Percentiles rank a stretch among this genome's conserved stretches.
These are phyloP conservation scores for Lentithecium fluviatile DNA, from an alignment of 495 filamentous ascomycete genomes.

Conservation along the genomic window DNA sequence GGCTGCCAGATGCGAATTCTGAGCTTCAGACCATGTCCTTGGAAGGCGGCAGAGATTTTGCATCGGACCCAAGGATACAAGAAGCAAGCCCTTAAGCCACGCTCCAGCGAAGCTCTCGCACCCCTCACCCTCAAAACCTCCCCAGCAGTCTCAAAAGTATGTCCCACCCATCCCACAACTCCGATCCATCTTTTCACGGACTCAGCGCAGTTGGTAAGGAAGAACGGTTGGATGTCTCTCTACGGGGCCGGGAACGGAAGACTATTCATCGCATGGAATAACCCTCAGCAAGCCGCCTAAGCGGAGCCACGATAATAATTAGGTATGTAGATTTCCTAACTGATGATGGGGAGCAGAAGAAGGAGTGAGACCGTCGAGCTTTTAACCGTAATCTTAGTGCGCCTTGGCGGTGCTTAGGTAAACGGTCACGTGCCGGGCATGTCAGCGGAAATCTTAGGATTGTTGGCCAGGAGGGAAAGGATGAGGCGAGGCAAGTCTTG, in stretches of 20 bases:
- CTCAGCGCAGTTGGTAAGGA: constrained; percentile 46
- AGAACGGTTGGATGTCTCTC: constrained; percentile 44
- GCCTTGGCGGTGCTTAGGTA: constrained; percentile 8
- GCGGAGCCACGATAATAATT: constrained; percentile 50
- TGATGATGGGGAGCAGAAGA: constrained; percentile 49
- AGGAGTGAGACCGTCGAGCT: constrained; percentile 22
- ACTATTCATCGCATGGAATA: constrained; percentile 51
- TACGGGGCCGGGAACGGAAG: constrained; percentile 58
- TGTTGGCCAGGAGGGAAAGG: background rate
- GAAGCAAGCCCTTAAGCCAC: too few relatives aligned
- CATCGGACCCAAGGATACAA: too few relatives aligned
- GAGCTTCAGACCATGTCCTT: too few relatives aligned
- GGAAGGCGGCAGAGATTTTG: too few relatives aligned
- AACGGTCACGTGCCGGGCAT: background rate
- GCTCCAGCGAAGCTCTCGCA: too few relatives aligned
- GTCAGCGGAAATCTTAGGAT: background rate
- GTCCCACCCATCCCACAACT: constrained; percentile 56
- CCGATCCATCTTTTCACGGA: constrained; percentile 47
- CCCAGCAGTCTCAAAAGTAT: constrained; percentile 29
- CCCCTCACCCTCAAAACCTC: too few relatives aligned
- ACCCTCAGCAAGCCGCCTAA: constrained; percentile 56
- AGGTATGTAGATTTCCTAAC: constrained; percentile 45
- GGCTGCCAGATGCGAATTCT: too few relatives aligned
- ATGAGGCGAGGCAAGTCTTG: too few relatives aligned
- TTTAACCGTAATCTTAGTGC: too few relatives aligned